These are phyloP conservation scores for Zoysia japonica DNA, from an alignment of 176 grass and related monocot genomes.

Conservation along the genomic window DNA sequence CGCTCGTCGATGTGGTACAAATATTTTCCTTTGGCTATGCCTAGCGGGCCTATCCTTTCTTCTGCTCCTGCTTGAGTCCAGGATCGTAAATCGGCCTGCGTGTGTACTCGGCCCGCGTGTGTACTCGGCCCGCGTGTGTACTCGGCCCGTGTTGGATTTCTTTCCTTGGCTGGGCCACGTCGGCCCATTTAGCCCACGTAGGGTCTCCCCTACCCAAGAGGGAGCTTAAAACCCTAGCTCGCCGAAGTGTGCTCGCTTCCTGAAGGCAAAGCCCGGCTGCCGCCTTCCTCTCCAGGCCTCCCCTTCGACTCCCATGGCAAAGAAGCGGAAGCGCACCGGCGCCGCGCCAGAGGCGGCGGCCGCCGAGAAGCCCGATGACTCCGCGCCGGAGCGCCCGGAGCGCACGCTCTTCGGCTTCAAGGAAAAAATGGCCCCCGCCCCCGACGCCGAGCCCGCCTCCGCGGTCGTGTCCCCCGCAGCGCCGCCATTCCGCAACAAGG, in stretches of 20 bases:
- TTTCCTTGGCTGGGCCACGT: neutral
- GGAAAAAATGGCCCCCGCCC: slow-evolving; percentile 27
- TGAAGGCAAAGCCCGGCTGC: neutral
- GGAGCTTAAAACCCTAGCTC: slow-evolving; percentile 39
- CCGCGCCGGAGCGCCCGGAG: slow-evolving; percentile 47
- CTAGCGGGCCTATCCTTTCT: neutral
- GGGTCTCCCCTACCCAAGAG: neutral
- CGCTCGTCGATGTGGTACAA: slow-evolving; percentile 2
- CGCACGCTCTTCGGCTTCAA: slow-evolving; percentile 82
- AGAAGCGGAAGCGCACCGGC: slow-evolving; percentile 69
- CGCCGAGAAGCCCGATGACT: slow-evolving; percentile 48
- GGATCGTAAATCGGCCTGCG: neutral
- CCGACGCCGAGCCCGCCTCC: slow-evolving; percentile 5
- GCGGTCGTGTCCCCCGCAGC: neutral
- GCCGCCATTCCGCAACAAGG: slow-evolving; percentile 66
- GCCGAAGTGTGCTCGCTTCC: neutral
- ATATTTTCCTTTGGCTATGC: neutral
- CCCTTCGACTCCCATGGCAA: slow-evolving; percentile 50
- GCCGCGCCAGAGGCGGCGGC: neutral
- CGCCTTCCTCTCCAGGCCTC: neutral
- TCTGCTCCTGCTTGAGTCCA: neutral
- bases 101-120: neutral
- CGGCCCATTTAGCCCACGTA: neutral
- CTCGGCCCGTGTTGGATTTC: neutral
- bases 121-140: neutral